Base-by-base conservation (phyloP, 2,329 filamentous ascomycete genomes). In the Talaromyces sp. region DNA sequence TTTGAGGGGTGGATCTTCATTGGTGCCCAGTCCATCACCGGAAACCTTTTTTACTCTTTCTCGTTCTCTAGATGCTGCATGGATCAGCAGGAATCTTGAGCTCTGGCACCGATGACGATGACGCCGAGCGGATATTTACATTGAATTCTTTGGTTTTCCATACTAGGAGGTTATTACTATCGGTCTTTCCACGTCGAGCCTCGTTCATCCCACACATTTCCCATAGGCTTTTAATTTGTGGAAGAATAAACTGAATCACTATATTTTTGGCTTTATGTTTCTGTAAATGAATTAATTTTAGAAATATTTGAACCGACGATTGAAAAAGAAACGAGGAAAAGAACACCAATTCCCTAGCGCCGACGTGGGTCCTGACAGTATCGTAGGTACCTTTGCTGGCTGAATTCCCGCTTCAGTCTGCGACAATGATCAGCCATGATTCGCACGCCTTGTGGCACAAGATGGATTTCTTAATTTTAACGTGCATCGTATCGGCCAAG, bases 381-480 rank as follows among this genome's bases (percentile, higher is more conserved):
- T 55, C 49, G 55, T 47, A 53, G n/a, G n/a, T n/a, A n/a, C n/a
- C 49, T 32, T 40, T 48, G 43, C 5, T 24, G 45, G 30, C 16
- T 52, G 54, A 40, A 48, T 47, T 46, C 24, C 27, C 22, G 17
- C 29, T 19, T 46, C 42, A 35, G 29, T 40, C 29, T 35, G 43
- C 43, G 17, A 45, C 44, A 22, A 29, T 42, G 47, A 54, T 58
- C 50, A 37, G 19, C 50, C 47, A 16, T 52, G 56, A 52, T 57
- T 56, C 54, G 54, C 51, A 54, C 56, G 49, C 56, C 43, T 52
- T 49, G 56, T 58, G 54, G 48, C 49, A 54, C 57, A 52, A 39
- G 45, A 54, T 55, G 54, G 52, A 46, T 58, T 55, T 51, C 32
- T 58, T 55, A 60, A 60, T 50, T 60, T 60, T 55, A 58, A 55